Conservation (phyloP, 495 filamentous ascomycete genomes). For the Penicillium macrosclerotiorum region DNA sequence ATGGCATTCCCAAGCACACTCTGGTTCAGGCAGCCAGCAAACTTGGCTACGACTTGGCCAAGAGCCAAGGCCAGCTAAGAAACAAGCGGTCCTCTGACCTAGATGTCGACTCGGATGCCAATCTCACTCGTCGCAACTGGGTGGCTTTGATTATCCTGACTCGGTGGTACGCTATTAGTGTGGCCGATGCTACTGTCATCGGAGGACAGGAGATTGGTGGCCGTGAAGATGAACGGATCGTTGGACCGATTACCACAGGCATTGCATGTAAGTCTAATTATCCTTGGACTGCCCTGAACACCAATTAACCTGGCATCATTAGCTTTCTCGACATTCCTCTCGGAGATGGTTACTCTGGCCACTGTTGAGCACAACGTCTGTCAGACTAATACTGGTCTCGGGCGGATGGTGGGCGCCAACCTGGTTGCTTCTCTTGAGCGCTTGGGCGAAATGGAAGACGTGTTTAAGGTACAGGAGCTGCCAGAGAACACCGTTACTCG, state of each 20-base stretch:
- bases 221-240: constrained; percentile 61
- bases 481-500: constrained; percentile 29
- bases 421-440: constrained; percentile 40
- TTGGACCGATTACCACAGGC: constrained; percentile 63
- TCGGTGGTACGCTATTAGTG: constrained; percentile 71
- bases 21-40: constrained; percentile 42
- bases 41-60: constrained; percentile 42
- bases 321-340: constrained; percentile 49
- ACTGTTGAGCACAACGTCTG: constrained; percentile 38
- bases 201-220: constrained; percentile 47
- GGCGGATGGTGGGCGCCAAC: constrained; percentile 39
- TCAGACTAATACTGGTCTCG: constrained; percentile 40
- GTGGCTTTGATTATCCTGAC: constrained; percentile 71
- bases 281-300: not conserved
- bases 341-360: constrained; percentile 38
- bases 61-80: constrained; percentile 39
- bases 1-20: constrained; percentile 41
- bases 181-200: constrained; percentile 61
- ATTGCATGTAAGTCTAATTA: constrained; percentile 61
- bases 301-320: constrained; percentile 14
- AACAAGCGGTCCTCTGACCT: constrained; percentile 32
- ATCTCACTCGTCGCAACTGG: constrained; percentile 70
- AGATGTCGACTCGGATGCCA: constrained; percentile 69
- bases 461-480: constrained; percentile 32
- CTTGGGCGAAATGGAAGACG: constrained; percentile 37